Percentiles rank a stretch among this genome's conserved stretches.
These are phyloP conservation scores for Talaromyces ruber DNA, from an alignment of 495 filamentous ascomycete genomes.

Conservation along the genomic window DNA sequence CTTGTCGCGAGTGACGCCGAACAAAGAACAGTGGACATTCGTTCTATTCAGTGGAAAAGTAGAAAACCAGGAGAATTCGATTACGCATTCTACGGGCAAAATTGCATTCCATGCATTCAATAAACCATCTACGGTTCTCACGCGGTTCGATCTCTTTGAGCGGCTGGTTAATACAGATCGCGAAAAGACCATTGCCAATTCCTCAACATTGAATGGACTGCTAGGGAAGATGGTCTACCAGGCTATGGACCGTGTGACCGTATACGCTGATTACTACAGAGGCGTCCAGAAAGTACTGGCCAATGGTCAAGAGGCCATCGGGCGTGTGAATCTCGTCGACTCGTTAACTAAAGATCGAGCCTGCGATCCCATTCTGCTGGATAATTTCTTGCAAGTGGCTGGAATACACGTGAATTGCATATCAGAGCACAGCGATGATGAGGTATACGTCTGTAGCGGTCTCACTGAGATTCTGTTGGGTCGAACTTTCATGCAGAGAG, in stretches of 20 bases:
- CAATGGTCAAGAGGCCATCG: constrained; percentile 16
- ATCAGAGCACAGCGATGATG: constrained; percentile 2
- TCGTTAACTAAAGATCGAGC: not conserved
- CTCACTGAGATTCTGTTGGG: not conserved
- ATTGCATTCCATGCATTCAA: not conserved
- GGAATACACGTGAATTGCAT: constrained; percentile 32
- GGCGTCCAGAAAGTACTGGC: constrained; percentile 24
- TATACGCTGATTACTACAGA: constrained; percentile 26
- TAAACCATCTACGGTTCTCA: no score
- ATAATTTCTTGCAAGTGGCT: constrained; percentile 32
- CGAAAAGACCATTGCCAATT: not conserved
- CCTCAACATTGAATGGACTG: constrained; percentile 1
- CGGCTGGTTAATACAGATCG: not conserved
- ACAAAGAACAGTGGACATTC: not conserved
- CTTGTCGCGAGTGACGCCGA: not conserved
- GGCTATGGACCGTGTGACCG: constrained; percentile 17
- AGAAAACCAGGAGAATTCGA: not conserved
- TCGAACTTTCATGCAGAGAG: not conserved
- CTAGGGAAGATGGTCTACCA: constrained; percentile 23
- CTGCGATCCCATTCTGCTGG: constrained; percentile 17
- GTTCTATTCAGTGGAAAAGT: not conserved
- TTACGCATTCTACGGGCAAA: not conserved
- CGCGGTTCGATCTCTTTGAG: constrained; percentile 4
- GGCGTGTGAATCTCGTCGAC: constrained; percentile 11
- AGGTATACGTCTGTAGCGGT: constrained; percentile 21